These are phyloP conservation scores for Maudiozyma saulgeensis DNA, from an alignment of 805 yeast genomes.

Conservation along the genomic window DNA sequence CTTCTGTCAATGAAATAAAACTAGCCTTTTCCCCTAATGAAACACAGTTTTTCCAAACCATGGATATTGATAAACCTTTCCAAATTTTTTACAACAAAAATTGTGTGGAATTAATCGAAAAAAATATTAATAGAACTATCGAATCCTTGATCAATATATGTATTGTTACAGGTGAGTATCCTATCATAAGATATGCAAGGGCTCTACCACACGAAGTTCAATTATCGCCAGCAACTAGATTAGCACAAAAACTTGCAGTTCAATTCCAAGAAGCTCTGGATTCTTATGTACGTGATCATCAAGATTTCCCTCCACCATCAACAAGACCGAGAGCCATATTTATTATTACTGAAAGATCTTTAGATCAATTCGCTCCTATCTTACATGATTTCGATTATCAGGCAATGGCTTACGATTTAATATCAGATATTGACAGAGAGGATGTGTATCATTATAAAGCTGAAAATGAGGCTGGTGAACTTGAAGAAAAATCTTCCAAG, in stretches of 20 bases:
- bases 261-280: slow-evolving; percentile 65
- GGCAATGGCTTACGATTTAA: slow-evolving; percentile 80
- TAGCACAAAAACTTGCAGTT: slow-evolving; percentile 63
- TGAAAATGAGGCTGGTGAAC: slow-evolving; percentile 43
- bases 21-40: slow-evolving; percentile 59
- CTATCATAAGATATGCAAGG: slow-evolving; percentile 63
- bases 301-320: slow-evolving; percentile 49
- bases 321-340: slow-evolving; percentile 63
- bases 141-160: slow-evolving; percentile 61
- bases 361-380: slow-evolving; percentile 76
- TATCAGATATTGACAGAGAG: slow-evolving; percentile 34
- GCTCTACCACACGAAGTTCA: slow-evolving; percentile 41
- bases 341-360: slow-evolving; percentile 70
- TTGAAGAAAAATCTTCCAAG: slow-evolving; percentile 37
- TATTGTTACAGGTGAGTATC: slow-evolving; percentile 78
- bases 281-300: slow-evolving; percentile 59
- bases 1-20: slow-evolving; percentile 34
- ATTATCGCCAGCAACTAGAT: slow-evolving; percentile 43
- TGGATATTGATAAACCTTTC: slow-evolving; percentile 52
- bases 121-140: slow-evolving; percentile 51
- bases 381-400: slow-evolving; percentile 87
- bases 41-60: slow-evolving; percentile 51
- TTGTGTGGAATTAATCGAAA: slow-evolving; percentile 52
- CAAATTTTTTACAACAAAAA: slow-evolving; percentile 61
- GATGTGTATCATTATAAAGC: slow-evolving; percentile 44